phyloP scores from a whole-genome alignment of 1,284 basidiomycete species.

The Cryptococcus wingfieldii region DNA sequence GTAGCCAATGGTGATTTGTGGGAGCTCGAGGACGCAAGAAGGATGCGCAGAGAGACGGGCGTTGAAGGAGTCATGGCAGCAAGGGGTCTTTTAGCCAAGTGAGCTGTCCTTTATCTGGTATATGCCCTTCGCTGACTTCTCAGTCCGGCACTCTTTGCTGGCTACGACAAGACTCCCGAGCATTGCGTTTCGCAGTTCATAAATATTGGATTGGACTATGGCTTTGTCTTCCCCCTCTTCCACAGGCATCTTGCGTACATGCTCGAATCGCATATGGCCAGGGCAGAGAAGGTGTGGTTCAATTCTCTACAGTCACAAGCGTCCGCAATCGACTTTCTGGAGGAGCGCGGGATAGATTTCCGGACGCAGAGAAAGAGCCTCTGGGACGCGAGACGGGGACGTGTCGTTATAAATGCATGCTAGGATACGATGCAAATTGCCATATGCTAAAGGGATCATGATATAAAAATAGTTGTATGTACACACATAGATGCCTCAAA shows the following conservation, averaged over 20 bases:
- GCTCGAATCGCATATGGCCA: slow-evolving; percentile 53
- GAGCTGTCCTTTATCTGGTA: slow-evolving; percentile 31
- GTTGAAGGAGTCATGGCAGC: slow-evolving; percentile 59
- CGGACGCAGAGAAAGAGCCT: slow-evolving; percentile 14
- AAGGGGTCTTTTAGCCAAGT: slow-evolving; percentile 59
- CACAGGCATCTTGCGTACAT: slow-evolving; percentile 56
- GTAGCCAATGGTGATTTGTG: slow-evolving; percentile 60
- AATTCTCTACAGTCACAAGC: slow-evolving; percentile 53
- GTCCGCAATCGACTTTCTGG: slow-evolving; percentile 53
- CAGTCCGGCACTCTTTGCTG: slow-evolving; percentile 55
- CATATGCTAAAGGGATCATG: not conserved
- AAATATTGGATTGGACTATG: slow-evolving; percentile 51
- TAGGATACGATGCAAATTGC: not conserved
- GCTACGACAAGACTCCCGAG: slow-evolving; percentile 52
- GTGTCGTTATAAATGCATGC: not conserved
- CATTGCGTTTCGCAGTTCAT: slow-evolving; percentile 54
- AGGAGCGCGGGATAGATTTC: slow-evolving; percentile 42
- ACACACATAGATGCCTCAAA: not conserved
- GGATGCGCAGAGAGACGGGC: slow-evolving; percentile 51
- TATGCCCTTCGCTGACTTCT: not conserved
- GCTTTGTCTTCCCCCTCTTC: slow-evolving; percentile 54
- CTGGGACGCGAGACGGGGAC: slow-evolving; percentile 34
- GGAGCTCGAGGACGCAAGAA: slow-evolving; percentile 51
- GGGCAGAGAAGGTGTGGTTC: slow-evolving; percentile 54
- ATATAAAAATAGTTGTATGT: not conserved